Base-by-base conservation (phyloP, 805 yeast species). In the Saccharomyces eubayanus region DNA sequence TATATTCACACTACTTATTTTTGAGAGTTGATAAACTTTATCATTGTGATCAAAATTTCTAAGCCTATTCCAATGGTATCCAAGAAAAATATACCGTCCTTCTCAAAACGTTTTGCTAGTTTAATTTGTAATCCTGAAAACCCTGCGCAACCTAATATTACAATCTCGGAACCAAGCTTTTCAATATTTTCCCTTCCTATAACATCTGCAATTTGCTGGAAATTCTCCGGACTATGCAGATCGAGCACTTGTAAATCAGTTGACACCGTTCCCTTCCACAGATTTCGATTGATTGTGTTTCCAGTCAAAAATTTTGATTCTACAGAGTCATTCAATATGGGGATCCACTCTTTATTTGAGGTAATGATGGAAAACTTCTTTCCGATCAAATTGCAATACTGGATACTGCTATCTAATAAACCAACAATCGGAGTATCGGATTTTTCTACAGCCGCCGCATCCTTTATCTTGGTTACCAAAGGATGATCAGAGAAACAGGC, bases 401-500 rank as follows among this genome's bases (percentile, higher is more conserved):
- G 51, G 47, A 63, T 49, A n/a, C 59, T 51, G 21, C 61, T 50
- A 45, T 60, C 57, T 43, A 63, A 53, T 28, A 63, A 56, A 8
- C 62, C 65, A 36, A 56, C 51, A 14, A 58, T 58, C 1, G 43
- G 21, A 3, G 45, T 45, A 1, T 10, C 28, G 20, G 14, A 9
- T 20, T 48, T 52, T 16, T 31, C 43, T 27, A 11, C n/a, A 11
- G 31, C 36, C 3, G 46, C 47, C 5, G 16, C 14, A 6, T 47
- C 12, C 24, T 31, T 16, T 40, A 52, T 24, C 10, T 49, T 52
- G 45, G 30, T 51, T 20, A 60, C 66, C 48, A 63, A 56, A 36
- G 67, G 67, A 50, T 63, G 67, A 49, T 63, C 64, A 20, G 67
- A 63, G 36, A 63, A 63, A 47, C 67, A 63, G 2, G 60, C 64